A percentile compares a stretch with the other conserved stretches of the same genome.
These are phyloP conservation scores for Auriscalpium microsporum DNA, from an alignment of 768 basidiomycete species.

Conservation along the genomic window DNA sequence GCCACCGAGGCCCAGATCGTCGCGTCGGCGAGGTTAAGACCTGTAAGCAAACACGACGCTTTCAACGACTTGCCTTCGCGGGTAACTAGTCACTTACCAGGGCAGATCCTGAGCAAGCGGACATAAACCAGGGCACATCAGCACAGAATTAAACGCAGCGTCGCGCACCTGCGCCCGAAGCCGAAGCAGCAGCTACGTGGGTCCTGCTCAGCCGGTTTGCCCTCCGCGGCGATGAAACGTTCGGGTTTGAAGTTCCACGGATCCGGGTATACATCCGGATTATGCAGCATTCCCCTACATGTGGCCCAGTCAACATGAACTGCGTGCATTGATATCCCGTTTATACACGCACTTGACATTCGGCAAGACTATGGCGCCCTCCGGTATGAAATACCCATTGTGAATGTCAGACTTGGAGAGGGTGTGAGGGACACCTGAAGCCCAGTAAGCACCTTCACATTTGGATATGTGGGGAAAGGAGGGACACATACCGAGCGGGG, in stretches of 20 bases:
- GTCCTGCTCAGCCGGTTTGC: constrained; percentile 17
- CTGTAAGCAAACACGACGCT: not conserved
- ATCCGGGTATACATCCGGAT: constrained; percentile 24
- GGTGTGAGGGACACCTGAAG: not conserved
- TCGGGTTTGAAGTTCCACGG: constrained; percentile 28
- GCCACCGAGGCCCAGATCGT: not conserved
- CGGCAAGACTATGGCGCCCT: not conserved
- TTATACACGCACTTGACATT: not conserved
- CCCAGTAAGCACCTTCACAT: too few relatives aligned
- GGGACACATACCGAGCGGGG: not conserved
- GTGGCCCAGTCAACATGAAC: not conserved
- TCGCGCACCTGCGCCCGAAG: constrained; percentile 22
- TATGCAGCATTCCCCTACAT: constrained; percentile 24
- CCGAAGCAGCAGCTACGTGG: constrained; percentile 21
- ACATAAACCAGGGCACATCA: not conserved
- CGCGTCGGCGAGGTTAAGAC: not conserved
- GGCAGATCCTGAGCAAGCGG: not conserved
- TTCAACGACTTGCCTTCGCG: not conserved
- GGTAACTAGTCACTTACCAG: not conserved
- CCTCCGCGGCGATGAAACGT: constrained; percentile 18
- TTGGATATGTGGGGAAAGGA: too few relatives aligned
- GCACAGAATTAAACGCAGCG: not conserved
- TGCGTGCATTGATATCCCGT: not conserved
- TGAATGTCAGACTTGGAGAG: constrained; percentile 3
- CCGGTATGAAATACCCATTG: constrained; percentile 7